Conservation (phyloP, 1,139 yeast genomes). For the Yueomyces sp. region DNA sequence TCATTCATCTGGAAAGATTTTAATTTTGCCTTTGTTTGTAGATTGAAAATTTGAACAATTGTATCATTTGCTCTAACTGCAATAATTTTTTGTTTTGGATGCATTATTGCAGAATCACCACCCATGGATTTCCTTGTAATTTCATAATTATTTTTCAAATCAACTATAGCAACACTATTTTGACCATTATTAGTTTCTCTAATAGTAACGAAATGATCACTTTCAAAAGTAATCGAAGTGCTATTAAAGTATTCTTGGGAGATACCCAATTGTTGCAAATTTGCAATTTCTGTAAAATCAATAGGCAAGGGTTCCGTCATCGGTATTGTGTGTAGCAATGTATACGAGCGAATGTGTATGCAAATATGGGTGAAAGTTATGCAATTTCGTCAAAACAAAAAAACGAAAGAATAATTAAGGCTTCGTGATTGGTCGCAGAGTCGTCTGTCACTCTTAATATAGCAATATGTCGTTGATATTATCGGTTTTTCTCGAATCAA, state of each 20-base stretch:
- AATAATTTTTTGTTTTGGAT: constrained; percentile 75
- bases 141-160: constrained; percentile 60
- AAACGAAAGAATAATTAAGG: no score
- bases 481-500: no score
- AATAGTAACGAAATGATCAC: constrained; percentile 80
- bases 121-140: constrained; percentile 85
- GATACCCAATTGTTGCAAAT: constrained; percentile 74
- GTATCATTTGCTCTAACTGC: constrained; percentile 93
- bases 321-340: no score
- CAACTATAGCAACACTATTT: constrained; percentile 84
- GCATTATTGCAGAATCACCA: constrained; percentile 96
- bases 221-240: constrained; percentile 86
- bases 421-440: no score
- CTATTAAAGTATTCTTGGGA: constrained; percentile 78
- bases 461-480: no score
- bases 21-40: constrained; percentile 75
- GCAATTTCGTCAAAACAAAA: no score
- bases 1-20: constrained; percentile 82
- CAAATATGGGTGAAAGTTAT: no score
- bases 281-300: constrained; percentile 90
- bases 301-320: constrained; percentile 47
- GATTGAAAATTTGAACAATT: constrained; percentile 84
- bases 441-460: no score
- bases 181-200: constrained; percentile 37
- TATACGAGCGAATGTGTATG: no score